A percentile compares a stretch with the other conserved stretches of the same genome.
phyloP scores from a whole-genome alignment of 1,284 basidiomycete genomes.

The Boletus mariae region DNA sequence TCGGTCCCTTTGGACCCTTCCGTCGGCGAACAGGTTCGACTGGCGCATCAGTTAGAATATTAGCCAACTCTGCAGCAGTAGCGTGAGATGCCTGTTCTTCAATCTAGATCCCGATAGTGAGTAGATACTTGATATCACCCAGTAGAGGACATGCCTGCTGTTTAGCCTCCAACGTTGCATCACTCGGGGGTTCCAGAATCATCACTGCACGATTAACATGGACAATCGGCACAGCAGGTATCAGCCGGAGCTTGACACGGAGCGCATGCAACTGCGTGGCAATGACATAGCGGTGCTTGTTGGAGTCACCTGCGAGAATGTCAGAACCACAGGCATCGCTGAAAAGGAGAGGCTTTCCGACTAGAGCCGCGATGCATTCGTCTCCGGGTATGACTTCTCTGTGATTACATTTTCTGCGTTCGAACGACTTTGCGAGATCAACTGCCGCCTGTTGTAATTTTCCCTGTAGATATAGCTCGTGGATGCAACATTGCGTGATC shows the following conservation, averaged over 20 bases:
- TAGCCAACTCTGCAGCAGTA: constrained; percentile 43
- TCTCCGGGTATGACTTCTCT: constrained; percentile 75
- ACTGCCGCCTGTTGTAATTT: constrained; percentile 67
- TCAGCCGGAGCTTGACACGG: constrained; percentile 57
- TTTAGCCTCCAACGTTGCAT: constrained; percentile 70
- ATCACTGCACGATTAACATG: constrained; percentile 89
- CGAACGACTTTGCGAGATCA: constrained; percentile 89
- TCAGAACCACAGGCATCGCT: constrained; percentile 14
- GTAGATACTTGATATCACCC: neutral
- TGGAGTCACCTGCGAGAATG: constrained; percentile 61
- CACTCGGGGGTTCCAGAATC: constrained; percentile 84
- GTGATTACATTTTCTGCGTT: constrained; percentile 94
- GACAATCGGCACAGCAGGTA: constrained; percentile 83
- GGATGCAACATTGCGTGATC: constrained; percentile 95
- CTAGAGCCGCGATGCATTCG: constrained; percentile 80
- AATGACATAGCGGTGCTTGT: constrained; percentile 88
- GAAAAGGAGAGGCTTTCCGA: constrained; percentile 55
- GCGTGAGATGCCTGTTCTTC: constrained; percentile 54
- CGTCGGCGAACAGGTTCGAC: constrained; percentile 53
- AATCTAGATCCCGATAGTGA: constrained; percentile 35
- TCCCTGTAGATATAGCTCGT: constrained; percentile 83
- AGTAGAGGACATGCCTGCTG: constrained; percentile 43
- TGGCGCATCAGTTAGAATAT: constrained; percentile 34
- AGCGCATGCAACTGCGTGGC: constrained; percentile 76
- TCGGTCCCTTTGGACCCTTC: constrained; percentile 81